A percentile compares a stretch with the other conserved stretches of the same genome.
phyloP scores from a whole-genome alignment of 331 rosid species.

The Arachis monticola region DNA sequence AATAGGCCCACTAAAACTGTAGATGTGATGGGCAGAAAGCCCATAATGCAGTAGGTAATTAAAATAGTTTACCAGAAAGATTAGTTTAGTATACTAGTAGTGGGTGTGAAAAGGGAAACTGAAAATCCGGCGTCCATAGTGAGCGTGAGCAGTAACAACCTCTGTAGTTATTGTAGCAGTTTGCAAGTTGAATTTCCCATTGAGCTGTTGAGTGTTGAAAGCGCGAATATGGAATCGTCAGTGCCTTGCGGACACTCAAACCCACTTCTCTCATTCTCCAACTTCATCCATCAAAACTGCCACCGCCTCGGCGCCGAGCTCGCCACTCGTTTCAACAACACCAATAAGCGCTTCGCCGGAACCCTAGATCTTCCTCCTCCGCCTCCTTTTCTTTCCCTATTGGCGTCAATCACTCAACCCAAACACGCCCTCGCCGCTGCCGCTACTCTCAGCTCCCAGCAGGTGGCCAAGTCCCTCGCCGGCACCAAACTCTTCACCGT shows the following conservation, averaged over 20 bases:
- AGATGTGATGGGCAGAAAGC: neutral
- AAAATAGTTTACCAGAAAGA: too few species aligned
- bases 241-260: slow-evolving; percentile 44
- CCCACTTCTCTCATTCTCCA: slow-evolving; percentile 70
- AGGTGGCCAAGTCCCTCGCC: slow-evolving; percentile 73
- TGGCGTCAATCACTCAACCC: slow-evolving; percentile 58
- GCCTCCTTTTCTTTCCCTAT: slow-evolving; percentile 29
- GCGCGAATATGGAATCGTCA: slow-evolving; percentile 46
- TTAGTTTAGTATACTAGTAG: neutral
- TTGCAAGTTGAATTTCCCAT: neutral
- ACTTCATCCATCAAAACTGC: slow-evolving; percentile 73
- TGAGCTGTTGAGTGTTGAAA: neutral
- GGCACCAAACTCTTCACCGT: slow-evolving; percentile 92
- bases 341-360: slow-evolving; percentile 65
- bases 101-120: too few species aligned
- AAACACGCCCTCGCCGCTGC: slow-evolving; percentile 79
- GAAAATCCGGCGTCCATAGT: too few species aligned
- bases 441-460: slow-evolving; percentile 63
- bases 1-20: too few species aligned
- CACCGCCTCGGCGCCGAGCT: slow-evolving; percentile 64
- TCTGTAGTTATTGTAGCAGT: neutral
- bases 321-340: slow-evolving; percentile 61
- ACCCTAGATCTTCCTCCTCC: slow-evolving; percentile 43
- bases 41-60: neutral
- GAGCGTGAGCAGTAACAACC: too few species aligned